A percentile compares a stretch with the other conserved stretches of the same genome.
These are phyloP conservation scores for Heliophila coronopifolia DNA, from an alignment of 441 rosid genomes.

Conservation along the genomic window DNA sequence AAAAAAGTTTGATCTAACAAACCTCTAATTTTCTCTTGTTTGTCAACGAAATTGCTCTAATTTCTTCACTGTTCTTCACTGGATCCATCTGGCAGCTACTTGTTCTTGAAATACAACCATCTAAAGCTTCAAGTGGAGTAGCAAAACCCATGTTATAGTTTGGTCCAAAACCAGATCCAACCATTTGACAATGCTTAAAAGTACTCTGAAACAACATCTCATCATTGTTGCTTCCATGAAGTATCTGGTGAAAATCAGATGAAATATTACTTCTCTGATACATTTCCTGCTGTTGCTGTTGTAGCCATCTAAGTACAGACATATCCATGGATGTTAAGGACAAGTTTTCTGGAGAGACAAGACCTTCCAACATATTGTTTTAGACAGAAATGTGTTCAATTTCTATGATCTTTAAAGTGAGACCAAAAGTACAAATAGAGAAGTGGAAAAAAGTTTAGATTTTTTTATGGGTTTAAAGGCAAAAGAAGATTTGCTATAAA, in stretches of 20 bases:
- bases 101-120: conserved; percentile 36
- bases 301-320: conserved; percentile 33
- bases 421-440: conserved; percentile 26
- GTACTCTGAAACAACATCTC: conserved; percentile 22
- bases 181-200: conserved; percentile 27
- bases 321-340: conserved; percentile 21
- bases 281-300: conserved; percentile 22
- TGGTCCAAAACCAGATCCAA: conserved; percentile 22
- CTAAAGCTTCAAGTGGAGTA: conserved; percentile 23
- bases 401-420: conserved; percentile 24
- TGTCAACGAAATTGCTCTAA: conserved; percentile 11
- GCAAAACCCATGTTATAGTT: conserved; percentile 23
- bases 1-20: background rate
- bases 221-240: conserved; percentile 27
- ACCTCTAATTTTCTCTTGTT: conserved; percentile 50
- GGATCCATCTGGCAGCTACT: conserved; percentile 31
- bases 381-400: conserved; percentile 4
- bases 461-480: conserved; percentile 11
- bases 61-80: conserved; percentile 21
- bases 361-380: conserved; percentile 27
- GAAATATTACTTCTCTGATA: conserved; percentile 15
- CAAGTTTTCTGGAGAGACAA: conserved; percentile 23
- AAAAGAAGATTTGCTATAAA: conserved; percentile 28
- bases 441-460: conserved; percentile 5
- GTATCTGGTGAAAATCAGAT: conserved; percentile 34